These are phyloP conservation scores for Colletotrichum nymphaeae DNA, from an alignment of 2,329 filamentous ascomycete genomes.

Conservation along the genomic window DNA sequence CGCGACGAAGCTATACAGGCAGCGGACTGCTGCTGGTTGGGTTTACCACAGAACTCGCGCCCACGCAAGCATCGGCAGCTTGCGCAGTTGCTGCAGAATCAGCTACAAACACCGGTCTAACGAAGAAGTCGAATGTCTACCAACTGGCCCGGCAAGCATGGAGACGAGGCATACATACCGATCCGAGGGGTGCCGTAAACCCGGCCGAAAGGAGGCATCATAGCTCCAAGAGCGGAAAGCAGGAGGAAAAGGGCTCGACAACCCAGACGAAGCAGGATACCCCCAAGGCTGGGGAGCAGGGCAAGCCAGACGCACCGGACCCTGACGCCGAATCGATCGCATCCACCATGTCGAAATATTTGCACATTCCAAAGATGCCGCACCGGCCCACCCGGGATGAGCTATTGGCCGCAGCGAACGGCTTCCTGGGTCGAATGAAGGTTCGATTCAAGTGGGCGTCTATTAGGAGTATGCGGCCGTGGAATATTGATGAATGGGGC, in stretches of 20 bases:
- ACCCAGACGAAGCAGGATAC: slow-evolving; percentile 17
- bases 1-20: slow-evolving; percentile 64
- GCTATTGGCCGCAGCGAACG: slow-evolving; percentile 88
- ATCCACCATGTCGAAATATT: slow-evolving; percentile 68
- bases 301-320: slow-evolving; percentile 37
- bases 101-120: slow-evolving; percentile 40
- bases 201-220: slow-evolving; percentile 45
- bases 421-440: slow-evolving; percentile 90
- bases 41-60: slow-evolving; percentile 50
- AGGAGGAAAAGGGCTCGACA: slow-evolving; percentile 32
- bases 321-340: slow-evolving; percentile 56
- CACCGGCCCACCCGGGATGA: slow-evolving; percentile 95
- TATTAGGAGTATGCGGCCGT: slow-evolving; percentile 91
- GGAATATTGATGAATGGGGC: slow-evolving; percentile 96
- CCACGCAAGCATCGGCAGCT: slow-evolving; percentile 51
- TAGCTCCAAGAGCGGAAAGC: slow-evolving; percentile 41
- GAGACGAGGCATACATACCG: slow-evolving; percentile 46
- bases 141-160: slow-evolving; percentile 52
- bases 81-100: slow-evolving; percentile 54
- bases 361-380: slow-evolving; percentile 75
- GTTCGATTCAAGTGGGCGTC: slow-evolving; percentile 98
- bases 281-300: slow-evolving; percentile 31
- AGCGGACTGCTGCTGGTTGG: slow-evolving; percentile 65
- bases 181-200: slow-evolving; percentile 38
- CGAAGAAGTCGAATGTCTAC: slow-evolving; percentile 46